Percentiles rank a stretch among this genome's conserved stretches.
Conservation (phyloP, 768 basidiomycete genomes). For the Phaeotremella skinneri region DNA sequence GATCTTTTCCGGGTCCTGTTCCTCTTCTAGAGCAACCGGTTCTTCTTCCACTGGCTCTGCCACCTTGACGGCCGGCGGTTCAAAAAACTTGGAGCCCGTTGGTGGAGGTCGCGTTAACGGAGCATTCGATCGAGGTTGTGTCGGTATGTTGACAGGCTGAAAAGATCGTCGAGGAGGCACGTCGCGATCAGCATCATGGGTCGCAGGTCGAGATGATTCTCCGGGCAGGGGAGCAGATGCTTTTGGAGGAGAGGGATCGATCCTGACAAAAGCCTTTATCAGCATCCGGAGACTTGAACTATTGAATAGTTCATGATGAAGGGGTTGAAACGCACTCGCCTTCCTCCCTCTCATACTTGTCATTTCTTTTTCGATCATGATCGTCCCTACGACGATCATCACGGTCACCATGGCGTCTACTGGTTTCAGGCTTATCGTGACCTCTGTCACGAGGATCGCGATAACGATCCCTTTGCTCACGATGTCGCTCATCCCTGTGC, state of each 20-base stretch:
- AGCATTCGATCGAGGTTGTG: slow-evolving; percentile 9
- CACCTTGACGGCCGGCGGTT: slow-evolving; percentile 11
- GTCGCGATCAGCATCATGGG: background rate
- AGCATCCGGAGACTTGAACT: slow-evolving; percentile 58
- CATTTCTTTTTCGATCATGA: slow-evolving; percentile 55
- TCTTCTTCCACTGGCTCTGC: slow-evolving; percentile 18
- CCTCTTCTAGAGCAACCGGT: slow-evolving; percentile 30
- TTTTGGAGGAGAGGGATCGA: slow-evolving; percentile 32
- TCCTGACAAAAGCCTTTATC: slow-evolving; percentile 28
- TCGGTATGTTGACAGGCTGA: slow-evolving; percentile 51
- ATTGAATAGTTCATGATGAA: background rate
- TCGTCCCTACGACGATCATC: slow-evolving; percentile 29
- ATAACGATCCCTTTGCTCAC: background rate
- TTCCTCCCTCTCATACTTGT: slow-evolving; percentile 92
- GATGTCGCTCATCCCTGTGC: slow-evolving; percentile 1
- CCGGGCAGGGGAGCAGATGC: slow-evolving; percentile 21
- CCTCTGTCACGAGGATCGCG: slow-evolving; percentile 13
- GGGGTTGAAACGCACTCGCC: slow-evolving; percentile 54
- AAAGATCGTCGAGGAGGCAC: slow-evolving; percentile 59
- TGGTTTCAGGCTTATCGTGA: slow-evolving; percentile 27
- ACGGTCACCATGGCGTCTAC: slow-evolving; percentile 36
- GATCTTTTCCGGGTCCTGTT: slow-evolving; percentile 38
- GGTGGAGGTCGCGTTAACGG: slow-evolving; percentile 12
- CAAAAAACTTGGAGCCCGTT: slow-evolving; percentile 17
- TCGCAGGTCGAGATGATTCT: slow-evolving; percentile 12